These are phyloP conservation scores for Candida sp. DNA, from an alignment of 1,139 yeast species.

Conservation along the genomic window DNA sequence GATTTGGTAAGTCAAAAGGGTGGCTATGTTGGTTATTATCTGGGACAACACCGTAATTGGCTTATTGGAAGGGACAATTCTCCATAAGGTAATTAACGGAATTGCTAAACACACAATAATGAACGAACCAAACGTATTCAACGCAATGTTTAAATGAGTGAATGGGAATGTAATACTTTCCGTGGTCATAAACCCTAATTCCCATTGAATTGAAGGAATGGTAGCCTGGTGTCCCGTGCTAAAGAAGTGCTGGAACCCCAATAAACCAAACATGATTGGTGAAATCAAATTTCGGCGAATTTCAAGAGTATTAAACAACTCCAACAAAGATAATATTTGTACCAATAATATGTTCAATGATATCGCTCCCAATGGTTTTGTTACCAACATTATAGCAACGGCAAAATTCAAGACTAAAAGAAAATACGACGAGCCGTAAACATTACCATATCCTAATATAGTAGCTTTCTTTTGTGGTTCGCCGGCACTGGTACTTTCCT, in stretches of 20 bases:
- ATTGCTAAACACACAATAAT: slow-evolving; percentile 64
- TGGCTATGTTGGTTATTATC: slow-evolving; percentile 68
- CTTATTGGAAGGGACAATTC: slow-evolving; percentile 61
- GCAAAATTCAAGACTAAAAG: slow-evolving; percentile 68
- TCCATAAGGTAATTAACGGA: slow-evolving; percentile 82
- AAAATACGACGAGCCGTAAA: slow-evolving; percentile 84
- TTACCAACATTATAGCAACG: slow-evolving; percentile 65
- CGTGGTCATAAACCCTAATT: slow-evolving; percentile 78
- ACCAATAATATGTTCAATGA: slow-evolving; percentile 65
- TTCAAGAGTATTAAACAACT: slow-evolving; percentile 61
- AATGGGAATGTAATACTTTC: slow-evolving; percentile 76
- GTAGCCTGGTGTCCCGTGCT: slow-evolving; percentile 98
- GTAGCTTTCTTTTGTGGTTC: slow-evolving; percentile 26
- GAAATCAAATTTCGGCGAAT: slow-evolving; percentile 66
- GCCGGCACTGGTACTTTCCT: slow-evolving; percentile 9
- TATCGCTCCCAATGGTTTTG: slow-evolving; percentile 86
- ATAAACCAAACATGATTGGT: slow-evolving; percentile 68
- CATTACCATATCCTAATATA: slow-evolving; percentile 77
- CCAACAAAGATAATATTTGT: slow-evolving; percentile 71
- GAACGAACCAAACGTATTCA: slow-evolving; percentile 88
- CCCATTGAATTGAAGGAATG: slow-evolving; percentile 94
- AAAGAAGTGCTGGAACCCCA: slow-evolving; percentile 83
- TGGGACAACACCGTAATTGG: slow-evolving; percentile 71
- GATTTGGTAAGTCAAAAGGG: slow-evolving; percentile 68
- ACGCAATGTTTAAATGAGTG: slow-evolving; percentile 73